A percentile compares a stretch with the other conserved stretches of the same genome.
Conservation (phyloP, 2,329 filamentous ascomycete species). For the Alternaria atra region DNA sequence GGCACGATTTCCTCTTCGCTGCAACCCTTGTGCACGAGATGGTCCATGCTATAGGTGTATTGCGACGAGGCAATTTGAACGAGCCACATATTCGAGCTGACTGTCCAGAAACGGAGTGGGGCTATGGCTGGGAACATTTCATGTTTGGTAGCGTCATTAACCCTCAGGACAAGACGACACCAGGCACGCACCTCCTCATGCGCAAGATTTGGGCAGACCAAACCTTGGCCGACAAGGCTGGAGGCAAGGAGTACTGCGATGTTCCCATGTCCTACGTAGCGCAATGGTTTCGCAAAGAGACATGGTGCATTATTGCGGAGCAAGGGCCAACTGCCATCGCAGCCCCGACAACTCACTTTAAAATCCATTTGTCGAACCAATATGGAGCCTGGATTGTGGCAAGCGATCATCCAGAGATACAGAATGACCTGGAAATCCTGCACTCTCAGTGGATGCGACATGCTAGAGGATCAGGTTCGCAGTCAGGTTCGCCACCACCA, state of each 20-base stretch:
- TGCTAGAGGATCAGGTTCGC: neutral
- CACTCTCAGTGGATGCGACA: conserved; percentile 15
- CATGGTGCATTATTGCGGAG: conserved; percentile 38
- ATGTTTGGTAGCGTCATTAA: conserved; percentile 48
- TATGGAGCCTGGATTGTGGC: conserved; percentile 29
- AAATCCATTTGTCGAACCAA: conserved; percentile 25
- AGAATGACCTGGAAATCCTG: conserved; percentile 22
- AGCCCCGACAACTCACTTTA: conserved; percentile 36
- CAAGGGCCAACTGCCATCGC: conserved; percentile 32
- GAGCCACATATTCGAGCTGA: conserved; percentile 40
- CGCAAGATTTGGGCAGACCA: conserved; percentile 40
- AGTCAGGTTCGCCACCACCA: neutral
- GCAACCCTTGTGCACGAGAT: conserved; percentile 46
- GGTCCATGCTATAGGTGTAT: conserved; percentile 45
- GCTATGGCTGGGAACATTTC: conserved; percentile 50
- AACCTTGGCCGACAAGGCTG: conserved; percentile 16
- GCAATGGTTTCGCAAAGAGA: conserved; percentile 48
- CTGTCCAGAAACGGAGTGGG: conserved; percentile 43
- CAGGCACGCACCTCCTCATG: conserved; percentile 36
- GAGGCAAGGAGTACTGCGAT: conserved; percentile 43
- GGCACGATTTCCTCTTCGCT: conserved; percentile 48
- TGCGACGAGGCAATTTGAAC: conserved; percentile 37
- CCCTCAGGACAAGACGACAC: conserved; percentile 31
- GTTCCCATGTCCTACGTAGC: conserved; percentile 47
- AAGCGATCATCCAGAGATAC: conserved; percentile 23